Percentiles rank a stretch among this genome's conserved stretches.
These are phyloP conservation scores for Exsudoporus frostii DNA, from an alignment of 768 basidiomycete species.

Conservation along the genomic window DNA sequence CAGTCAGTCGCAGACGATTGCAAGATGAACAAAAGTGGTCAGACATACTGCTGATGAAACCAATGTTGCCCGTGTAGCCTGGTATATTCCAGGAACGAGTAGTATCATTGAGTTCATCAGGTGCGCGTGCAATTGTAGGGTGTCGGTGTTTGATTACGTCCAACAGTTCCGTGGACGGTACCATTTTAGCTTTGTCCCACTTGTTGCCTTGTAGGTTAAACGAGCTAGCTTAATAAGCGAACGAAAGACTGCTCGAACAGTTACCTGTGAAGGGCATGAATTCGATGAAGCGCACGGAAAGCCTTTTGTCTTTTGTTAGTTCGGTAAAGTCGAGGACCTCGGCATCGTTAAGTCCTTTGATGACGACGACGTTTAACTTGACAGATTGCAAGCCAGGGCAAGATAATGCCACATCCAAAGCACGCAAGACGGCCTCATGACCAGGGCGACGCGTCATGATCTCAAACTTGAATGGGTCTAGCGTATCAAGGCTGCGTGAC, in stretches of 20 bases:
- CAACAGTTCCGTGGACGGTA: slow-evolving; percentile 68
- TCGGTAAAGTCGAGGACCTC: slow-evolving; percentile 79
- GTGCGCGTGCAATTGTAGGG: slow-evolving; percentile 50
- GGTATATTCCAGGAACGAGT: slow-evolving; percentile 76
- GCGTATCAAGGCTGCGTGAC: slow-evolving; percentile 67
- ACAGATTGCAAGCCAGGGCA: slow-evolving; percentile 51
- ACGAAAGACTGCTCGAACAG: slow-evolving; percentile 6
- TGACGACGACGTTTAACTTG: slow-evolving; percentile 83
- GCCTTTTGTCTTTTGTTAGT: slow-evolving; percentile 57
- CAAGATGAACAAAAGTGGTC: slow-evolving; percentile 89
- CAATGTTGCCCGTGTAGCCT: slow-evolving; percentile 65
- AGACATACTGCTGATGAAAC: slow-evolving; percentile 93
- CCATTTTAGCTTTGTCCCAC: slow-evolving; percentile 81
- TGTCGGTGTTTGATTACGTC: slow-evolving; percentile 45
- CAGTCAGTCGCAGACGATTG: slow-evolving; percentile 81
- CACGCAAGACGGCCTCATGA: slow-evolving; percentile 68
- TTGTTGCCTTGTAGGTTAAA: slow-evolving; percentile 59
- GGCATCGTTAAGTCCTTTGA: slow-evolving; percentile 78
- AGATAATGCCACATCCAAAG: slow-evolving; percentile 60
- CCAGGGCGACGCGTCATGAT: slow-evolving; percentile 79
- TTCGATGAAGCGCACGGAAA: slow-evolving; percentile 86
- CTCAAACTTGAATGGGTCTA: slow-evolving; percentile 86
- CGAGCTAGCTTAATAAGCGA: not conserved
- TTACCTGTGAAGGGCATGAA: slow-evolving; percentile 92
- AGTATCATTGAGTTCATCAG: slow-evolving; percentile 77